Conservation (phyloP, 2,329 filamentous ascomycete species). For the Sarocladium brachiariae region DNA sequence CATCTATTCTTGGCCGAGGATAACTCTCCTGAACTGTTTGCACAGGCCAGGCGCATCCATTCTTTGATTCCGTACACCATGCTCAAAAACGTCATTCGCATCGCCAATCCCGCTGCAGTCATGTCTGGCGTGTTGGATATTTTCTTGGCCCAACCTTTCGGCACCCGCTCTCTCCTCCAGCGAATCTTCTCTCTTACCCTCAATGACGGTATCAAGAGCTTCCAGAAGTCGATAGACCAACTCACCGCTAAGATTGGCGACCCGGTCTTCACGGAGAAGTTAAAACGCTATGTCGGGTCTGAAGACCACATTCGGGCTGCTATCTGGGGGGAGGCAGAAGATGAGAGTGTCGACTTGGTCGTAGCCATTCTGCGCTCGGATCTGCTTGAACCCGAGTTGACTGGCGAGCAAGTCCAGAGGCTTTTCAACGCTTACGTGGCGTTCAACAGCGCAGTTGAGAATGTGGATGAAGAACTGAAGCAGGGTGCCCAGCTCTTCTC, state of each 20-base stretch:
- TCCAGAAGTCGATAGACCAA: slow-evolving; percentile 80
- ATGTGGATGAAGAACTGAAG: slow-evolving; percentile 79
- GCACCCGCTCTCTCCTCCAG: slow-evolving; percentile 82
- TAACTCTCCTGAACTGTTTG: slow-evolving; percentile 93
- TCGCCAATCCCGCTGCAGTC: slow-evolving; percentile 92
- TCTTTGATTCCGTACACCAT: slow-evolving; percentile 89
- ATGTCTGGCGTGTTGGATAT: slow-evolving; percentile 95
- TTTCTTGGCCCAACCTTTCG: slow-evolving; percentile 92
- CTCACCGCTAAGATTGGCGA: slow-evolving; percentile 76
- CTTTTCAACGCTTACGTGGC: slow-evolving; percentile 94
- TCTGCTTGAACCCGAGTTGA: slow-evolving; percentile 63
- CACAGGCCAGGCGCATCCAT: slow-evolving; percentile 88
- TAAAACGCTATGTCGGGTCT: slow-evolving; percentile 71
- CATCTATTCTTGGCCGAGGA: slow-evolving; percentile 97
- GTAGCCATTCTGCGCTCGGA: slow-evolving; percentile 80
- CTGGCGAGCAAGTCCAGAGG: slow-evolving; percentile 67
- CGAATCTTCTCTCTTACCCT: slow-evolving; percentile 89
- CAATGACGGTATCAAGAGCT: slow-evolving; percentile 79
- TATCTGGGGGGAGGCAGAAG: slow-evolving; percentile 65
- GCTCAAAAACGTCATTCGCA: slow-evolving; percentile 93
- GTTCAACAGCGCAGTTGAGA: slow-evolving; percentile 91
- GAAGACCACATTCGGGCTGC: slow-evolving; percentile 67
- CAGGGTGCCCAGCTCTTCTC: slow-evolving; percentile 89
- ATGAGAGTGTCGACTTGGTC: slow-evolving; percentile 75
- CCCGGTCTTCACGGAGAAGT: slow-evolving; percentile 67